Evolutionary conservation across 371 early-diverging fungal species (phyloP).

Genomic region (Mucor piriformis): DNA sequence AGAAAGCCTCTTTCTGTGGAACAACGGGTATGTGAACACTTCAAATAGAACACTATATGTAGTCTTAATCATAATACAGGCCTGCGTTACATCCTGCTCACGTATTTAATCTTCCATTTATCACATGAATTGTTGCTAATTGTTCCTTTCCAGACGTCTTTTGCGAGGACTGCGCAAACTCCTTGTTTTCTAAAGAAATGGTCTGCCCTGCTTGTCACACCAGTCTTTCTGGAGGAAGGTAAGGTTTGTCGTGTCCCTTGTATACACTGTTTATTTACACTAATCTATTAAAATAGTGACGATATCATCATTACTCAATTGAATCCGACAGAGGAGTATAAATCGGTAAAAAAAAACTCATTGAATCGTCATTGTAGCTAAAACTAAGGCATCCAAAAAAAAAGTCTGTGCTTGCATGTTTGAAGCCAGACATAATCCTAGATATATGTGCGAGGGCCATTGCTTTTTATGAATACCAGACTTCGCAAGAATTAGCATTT

Average conservation of each 20-base stretch:
- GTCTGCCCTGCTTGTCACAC: constrained; percentile 82
- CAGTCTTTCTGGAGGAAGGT: constrained; percentile 42
- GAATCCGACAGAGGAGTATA: constrained; percentile 62
- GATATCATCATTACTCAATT: constrained; percentile 71
- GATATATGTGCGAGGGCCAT: constrained; percentile 77
- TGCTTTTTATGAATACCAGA: constrained; percentile 79
- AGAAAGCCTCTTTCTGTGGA: constrained; percentile 46
- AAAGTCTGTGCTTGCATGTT: constrained; percentile 74
- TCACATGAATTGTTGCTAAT: not conserved
- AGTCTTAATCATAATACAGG: constrained; percentile 36
- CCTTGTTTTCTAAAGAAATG: constrained; percentile 56
- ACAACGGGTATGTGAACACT: constrained; percentile 25
- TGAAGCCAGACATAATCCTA: constrained; percentile 73
- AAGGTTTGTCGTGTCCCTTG: constrained; percentile 28
- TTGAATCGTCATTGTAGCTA: not conserved
- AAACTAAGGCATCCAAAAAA: not conserved
- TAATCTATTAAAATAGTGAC: constrained; percentile 44
- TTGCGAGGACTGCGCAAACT: constrained; percentile 72
- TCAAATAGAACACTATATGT: not conserved
- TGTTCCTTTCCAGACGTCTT: constrained; percentile 65
- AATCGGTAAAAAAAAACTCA: not conserved
- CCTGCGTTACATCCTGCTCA: constrained; percentile 77
- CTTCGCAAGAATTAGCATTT: constrained; percentile 68
- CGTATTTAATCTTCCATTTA: constrained; percentile 54
- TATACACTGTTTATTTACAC: constrained; percentile 20